Conservation (phyloP, 371 early-diverging fungal species). For the Paraphysoderma sedebokerense region DNA sequence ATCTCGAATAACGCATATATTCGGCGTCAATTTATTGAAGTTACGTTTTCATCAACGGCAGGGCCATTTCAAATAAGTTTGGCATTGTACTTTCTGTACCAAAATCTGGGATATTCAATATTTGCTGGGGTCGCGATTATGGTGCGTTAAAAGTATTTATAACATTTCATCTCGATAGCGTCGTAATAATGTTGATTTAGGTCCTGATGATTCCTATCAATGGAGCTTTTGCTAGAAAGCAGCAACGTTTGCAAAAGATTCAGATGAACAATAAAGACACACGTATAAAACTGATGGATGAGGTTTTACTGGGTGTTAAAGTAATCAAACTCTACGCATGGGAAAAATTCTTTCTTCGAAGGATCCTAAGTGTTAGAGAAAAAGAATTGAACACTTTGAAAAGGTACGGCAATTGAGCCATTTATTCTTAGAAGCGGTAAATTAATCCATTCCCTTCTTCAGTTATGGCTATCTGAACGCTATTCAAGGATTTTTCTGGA, state of each 20-base stretch:
- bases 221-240: constrained; percentile 26
- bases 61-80: constrained; percentile 79
- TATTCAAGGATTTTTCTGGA: constrained; percentile 41
- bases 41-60: too few species aligned
- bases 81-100: constrained; percentile 58
- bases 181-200: background rate
- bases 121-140: constrained; percentile 80
- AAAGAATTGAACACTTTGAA: background rate
- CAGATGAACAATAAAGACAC: constrained; percentile 84
- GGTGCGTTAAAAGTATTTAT: constrained; percentile 5
- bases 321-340: constrained; percentile 68
- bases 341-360: background rate
- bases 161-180: background rate
- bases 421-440: too few species aligned
- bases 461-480: constrained; percentile 31
- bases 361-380: background rate
- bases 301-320: constrained; percentile 80
- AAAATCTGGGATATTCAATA: constrained; percentile 62
- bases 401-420: too few species aligned
- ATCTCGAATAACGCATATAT: too few species aligned
- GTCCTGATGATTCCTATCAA: constrained; percentile 57
- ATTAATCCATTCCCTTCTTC: too few species aligned
- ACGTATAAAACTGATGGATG: constrained; percentile 60
- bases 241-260: constrained; percentile 54
- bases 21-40: too few species aligned